Conservation (phyloP, 1,284 basidiomycete species). For the Anthracocystis setariae region DNA sequence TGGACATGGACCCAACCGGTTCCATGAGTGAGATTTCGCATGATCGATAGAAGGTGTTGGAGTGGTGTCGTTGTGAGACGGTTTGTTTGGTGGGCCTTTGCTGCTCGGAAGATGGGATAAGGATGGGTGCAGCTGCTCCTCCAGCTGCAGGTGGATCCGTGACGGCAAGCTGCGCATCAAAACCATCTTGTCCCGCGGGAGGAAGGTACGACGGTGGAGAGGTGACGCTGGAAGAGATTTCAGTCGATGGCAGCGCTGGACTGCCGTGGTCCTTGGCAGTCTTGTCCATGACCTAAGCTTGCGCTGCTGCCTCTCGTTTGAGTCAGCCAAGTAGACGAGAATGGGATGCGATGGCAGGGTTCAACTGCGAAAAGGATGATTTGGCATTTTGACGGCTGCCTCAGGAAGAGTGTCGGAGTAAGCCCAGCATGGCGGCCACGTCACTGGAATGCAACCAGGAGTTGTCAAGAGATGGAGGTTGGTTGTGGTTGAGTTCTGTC, state of each 20-base stretch:
- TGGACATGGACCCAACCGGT: conserved; percentile 66
- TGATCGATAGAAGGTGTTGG: conserved; percentile 48
- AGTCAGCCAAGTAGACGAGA: not conserved
- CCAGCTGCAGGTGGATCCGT: conserved; percentile 5
- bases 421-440: too few relatives aligned
- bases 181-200: conserved; percentile 44
- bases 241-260: conserved; percentile 33
- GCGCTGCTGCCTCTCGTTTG: not conserved
- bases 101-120: conserved; percentile 23
- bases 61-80: conserved; percentile 32
- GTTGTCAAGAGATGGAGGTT: not conserved
- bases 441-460: not conserved
- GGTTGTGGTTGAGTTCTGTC: too few relatives aligned
- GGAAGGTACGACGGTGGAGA: conserved; percentile 17
- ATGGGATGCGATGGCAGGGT: not conserved
- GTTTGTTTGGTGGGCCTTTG: conserved; percentile 15
- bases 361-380: not conserved
- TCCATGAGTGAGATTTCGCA: conserved; percentile 56
- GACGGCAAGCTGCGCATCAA: conserved; percentile 35
- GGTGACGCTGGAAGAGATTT: conserved; percentile 30
- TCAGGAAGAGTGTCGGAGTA: not conserved
- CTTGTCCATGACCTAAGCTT: not conserved
- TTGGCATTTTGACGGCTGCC: not conserved
- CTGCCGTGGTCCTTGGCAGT: conserved; percentile 20
- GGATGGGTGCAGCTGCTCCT: conserved; percentile 20